These are phyloP conservation scores for Lenzites betulinus DNA, from an alignment of 768 basidiomycete species.

Conservation along the genomic window DNA sequence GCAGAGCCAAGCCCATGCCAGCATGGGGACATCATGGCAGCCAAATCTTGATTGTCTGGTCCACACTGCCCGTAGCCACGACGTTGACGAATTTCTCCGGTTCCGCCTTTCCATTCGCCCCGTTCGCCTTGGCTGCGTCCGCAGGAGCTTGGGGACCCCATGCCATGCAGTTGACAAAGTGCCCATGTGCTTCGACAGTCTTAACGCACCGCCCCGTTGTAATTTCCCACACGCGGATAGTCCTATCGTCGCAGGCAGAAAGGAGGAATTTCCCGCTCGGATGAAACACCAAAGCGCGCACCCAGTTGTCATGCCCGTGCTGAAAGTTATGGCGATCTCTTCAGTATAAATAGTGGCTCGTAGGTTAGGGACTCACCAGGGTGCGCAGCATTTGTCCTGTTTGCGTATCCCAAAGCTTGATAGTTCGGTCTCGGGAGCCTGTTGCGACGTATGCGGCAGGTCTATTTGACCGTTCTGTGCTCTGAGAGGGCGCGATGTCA, in stretches of 20 bases:
- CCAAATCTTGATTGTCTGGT: conserved; percentile 30
- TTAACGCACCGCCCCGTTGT: conserved; percentile 61
- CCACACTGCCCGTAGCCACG: conserved; percentile 26
- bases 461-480: conserved; percentile 51
- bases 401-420: conserved; percentile 88
- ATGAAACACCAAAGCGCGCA: conserved; percentile 58
- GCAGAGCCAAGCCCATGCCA: conserved; percentile 56
- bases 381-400: conserved; percentile 72
- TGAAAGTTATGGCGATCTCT: conserved; percentile 40
- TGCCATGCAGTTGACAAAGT: conserved; percentile 25
- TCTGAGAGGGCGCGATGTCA: conserved; percentile 35
- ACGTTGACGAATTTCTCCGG: conserved; percentile 54
- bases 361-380: conserved; percentile 35
- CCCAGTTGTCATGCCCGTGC: conserved; percentile 57
- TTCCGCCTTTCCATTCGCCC: conserved; percentile 46
- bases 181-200: conserved; percentile 57
- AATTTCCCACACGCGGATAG: conserved; percentile 60
- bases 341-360: background rate
- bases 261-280: conserved; percentile 58
- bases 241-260: conserved; percentile 61
- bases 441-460: conserved; percentile 49
- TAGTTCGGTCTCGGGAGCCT: conserved; percentile 86
- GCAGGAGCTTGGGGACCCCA: conserved; percentile 21
- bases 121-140: conserved; percentile 19
- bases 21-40: conserved; percentile 21